Evolutionary conservation across 805 yeast genomes (phyloP), one percentile per base, ranked within the genome.

Genomic region (Pichia insulana): DNA sequence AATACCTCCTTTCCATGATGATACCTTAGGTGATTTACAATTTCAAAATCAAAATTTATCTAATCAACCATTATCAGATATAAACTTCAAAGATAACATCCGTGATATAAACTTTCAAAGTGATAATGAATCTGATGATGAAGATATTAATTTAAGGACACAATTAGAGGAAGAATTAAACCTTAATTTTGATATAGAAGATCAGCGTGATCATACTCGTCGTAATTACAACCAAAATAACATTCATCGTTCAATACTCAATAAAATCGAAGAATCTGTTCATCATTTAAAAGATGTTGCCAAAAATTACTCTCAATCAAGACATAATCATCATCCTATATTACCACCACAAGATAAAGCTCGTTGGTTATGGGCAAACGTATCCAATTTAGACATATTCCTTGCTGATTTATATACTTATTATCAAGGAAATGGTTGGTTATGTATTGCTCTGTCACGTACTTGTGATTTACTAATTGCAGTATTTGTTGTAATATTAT

Each of bases 331-430:
- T 22, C 25, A 22, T 22, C 25, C 25, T 22, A 6, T 8, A 1
- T 55, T 78, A 22, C 74, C 78, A 39, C 76, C 84, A 1, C 68
- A 68, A 45, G 96, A 89, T 56, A 67, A 87, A 38, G 95, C 97
- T 0, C 66, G 84, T 15, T 92, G 97, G 87, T 73, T 86, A 46
- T 92, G 98, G 97, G 95, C 97, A 1, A 92, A 92, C 55, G 86
- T 92, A 19, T 86, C 84, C 51, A 92, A 92, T 59, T 71, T 92
- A 59, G 99, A 92, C 63, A 73, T 77, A 36, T 92, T 90, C 53
- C 67, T 92, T 16, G 78, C 77, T 41, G 95, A 90, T 51, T 74
- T 89, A 10, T 92, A 92, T 61, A 70, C 72, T 39, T 92, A 88
- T 57, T 92, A 84, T 58, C 65, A 82, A 22, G 95, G 94, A 3